Base-by-base conservation (phyloP, 306 rosid species). In the Rosa persica region DNA sequence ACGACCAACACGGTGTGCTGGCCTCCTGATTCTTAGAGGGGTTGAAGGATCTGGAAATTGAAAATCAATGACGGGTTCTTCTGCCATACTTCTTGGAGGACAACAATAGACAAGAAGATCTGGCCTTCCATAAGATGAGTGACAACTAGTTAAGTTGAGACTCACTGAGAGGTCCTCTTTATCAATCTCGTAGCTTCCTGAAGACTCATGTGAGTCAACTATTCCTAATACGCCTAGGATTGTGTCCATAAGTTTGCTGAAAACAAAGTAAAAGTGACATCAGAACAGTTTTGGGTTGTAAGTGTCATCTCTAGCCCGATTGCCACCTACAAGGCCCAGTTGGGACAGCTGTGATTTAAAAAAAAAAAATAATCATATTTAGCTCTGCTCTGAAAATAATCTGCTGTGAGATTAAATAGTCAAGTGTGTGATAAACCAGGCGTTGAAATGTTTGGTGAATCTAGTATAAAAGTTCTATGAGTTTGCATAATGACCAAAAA, bases 91-190 rank as follows among this genome's bases (percentile, higher is more conserved):
- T 30, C 1, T 36, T 0, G 82, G 78, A 8, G 79, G 83, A 55
- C 83, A 74, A 7, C 83, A 80, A 40, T 80, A 13, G 25, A 80
- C 57, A 2, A 80, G 70, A 57, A 80, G 83, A 17, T 67, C 83
- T 0, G 67, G 8, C 12, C 83, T 64, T 5, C 83, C 83, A 17
- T 55, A 73, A 8, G 83, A 80, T 5, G 71, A 30, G 58, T 80
- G 75, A 46, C 83, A 80, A 36, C 74, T 73, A 30, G 57, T 49
- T 25, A 80, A 57, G 75, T 80, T 80, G 16, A 61, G 62, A n/a
- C 62, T 80, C 19, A 74, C 57, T 5, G 58, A 66, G 1, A 10
- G 46, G 5, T 64, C 57, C 6, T 34, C 38, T 20, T 1, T 4
- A 0, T 27, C 36, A 5, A 64, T 25, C 27, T 22, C 25, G 25